Conservation (phyloP, 495 filamentous ascomycete genomes). For the Halenospora varia region DNA sequence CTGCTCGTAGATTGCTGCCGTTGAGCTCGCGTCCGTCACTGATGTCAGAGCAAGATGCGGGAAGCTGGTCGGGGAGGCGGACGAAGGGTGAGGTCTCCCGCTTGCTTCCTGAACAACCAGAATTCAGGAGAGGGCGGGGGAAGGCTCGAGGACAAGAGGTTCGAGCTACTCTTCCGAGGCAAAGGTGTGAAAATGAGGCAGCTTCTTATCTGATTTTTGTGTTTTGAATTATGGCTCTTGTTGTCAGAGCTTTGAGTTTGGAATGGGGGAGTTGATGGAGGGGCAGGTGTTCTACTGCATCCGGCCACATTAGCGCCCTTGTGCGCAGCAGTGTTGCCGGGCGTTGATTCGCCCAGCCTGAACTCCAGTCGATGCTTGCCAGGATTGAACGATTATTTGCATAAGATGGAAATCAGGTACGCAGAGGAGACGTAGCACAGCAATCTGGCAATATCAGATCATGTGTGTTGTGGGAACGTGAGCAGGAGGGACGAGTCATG, state of each 20-base stretch:
- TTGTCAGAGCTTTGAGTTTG: not conserved
- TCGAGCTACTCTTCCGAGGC: not conserved
- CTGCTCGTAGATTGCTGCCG: not conserved
- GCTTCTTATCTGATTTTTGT: not conserved
- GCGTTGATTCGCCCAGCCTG: not conserved
- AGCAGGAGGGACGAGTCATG: no score
- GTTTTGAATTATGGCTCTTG: not conserved
- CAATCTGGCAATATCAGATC: not conserved
- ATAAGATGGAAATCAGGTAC: slow-evolving; percentile 1
- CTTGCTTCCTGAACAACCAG: slow-evolving; percentile 21
- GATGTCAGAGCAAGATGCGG: not conserved
- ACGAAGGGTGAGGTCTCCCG: slow-evolving; percentile 12
- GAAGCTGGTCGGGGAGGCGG: not conserved
- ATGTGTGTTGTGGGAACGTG: not conserved
- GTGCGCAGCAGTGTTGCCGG: not conserved
- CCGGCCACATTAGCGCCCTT: not conserved
- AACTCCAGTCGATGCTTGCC: not conserved
- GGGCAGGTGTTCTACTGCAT: not conserved
- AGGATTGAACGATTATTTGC: slow-evolving; percentile 12
- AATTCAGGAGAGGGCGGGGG: slow-evolving; percentile 23
- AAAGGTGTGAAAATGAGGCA: not conserved
- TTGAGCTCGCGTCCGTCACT: not conserved
- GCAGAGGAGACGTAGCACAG: not conserved
- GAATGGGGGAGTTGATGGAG: not conserved
- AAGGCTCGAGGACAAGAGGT: slow-evolving; percentile 2